These are phyloP conservation scores for Coniochaeta sp. DNA, from an alignment of 2,329 filamentous ascomycete genomes.

Conservation along the genomic window DNA sequence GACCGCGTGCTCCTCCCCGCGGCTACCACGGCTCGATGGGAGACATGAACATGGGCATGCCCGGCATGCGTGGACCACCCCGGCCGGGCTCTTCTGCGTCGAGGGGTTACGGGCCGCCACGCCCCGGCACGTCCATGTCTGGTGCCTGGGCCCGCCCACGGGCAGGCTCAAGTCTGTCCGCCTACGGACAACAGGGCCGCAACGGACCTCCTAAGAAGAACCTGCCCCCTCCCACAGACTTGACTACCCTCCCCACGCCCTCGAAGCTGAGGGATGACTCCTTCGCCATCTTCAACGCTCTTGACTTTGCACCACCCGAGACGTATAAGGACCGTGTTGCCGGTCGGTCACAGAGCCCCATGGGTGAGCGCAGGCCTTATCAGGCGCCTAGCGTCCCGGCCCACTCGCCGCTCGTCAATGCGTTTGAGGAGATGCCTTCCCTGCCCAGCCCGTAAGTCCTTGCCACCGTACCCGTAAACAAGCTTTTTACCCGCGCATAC, in stretches of 20 bases:
- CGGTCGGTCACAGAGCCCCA: slow-evolving; percentile 60
- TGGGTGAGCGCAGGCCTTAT: slow-evolving; percentile 64
- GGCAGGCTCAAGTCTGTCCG: slow-evolving; percentile 40
- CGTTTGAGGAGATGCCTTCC: slow-evolving; percentile 78
- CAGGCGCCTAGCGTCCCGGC: slow-evolving; percentile 59
- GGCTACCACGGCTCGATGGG: slow-evolving; percentile 39
- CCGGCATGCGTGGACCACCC: slow-evolving; percentile 22
- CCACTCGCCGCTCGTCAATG: slow-evolving; percentile 71
- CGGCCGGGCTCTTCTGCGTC: slow-evolving; percentile 25
- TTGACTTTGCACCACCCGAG: slow-evolving; percentile 81
- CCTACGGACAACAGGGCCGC: slow-evolving; percentile 23
- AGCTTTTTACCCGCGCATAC: slow-evolving; percentile 7
- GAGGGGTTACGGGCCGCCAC: slow-evolving; percentile 31
- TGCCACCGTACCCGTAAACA: background rate
- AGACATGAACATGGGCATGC: slow-evolving; percentile 39
- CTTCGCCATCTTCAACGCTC: slow-evolving; percentile 59
- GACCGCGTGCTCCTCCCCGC: slow-evolving; percentile 28
- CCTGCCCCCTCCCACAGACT: slow-evolving; percentile 63
- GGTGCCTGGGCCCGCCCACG: slow-evolving; percentile 36
- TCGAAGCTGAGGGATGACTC: slow-evolving; percentile 77
- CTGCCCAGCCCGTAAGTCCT: slow-evolving; percentile 84
- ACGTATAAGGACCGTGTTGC: slow-evolving; percentile 59
- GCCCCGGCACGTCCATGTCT: slow-evolving; percentile 58
- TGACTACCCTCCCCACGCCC: slow-evolving; percentile 77
- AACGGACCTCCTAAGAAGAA: slow-evolving; percentile 33